A percentile compares a stretch with the other conserved stretches of the same genome.
Conservation (phyloP, 2,329 filamentous ascomycete species). For the Akanthomyces lecanii region DNA sequence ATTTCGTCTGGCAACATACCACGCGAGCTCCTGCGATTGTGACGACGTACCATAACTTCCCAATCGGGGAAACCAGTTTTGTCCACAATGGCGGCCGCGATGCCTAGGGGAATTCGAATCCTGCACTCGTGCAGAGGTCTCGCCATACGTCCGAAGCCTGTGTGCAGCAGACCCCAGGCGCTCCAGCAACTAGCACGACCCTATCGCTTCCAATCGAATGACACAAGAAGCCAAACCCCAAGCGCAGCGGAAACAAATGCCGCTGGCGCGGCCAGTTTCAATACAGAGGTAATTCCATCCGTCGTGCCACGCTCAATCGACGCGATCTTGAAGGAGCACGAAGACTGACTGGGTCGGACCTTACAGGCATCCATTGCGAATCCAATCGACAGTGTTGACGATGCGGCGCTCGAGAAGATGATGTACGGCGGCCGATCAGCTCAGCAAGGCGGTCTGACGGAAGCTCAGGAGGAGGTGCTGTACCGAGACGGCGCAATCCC, state of each 20-base stretch:
- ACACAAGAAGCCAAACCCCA: slow-evolving; percentile 27
- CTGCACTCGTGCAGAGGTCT: slow-evolving; percentile 29
- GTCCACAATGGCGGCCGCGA: slow-evolving; percentile 8
- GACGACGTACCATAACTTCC: background rate
- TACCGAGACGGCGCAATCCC: slow-evolving; percentile 41
- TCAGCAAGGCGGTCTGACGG: slow-evolving; percentile 33
- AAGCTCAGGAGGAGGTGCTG: slow-evolving; percentile 41
- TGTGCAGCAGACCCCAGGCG: background rate
- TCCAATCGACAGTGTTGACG: slow-evolving; percentile 28
- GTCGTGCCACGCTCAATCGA: background rate
- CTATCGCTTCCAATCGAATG: slow-evolving; percentile 30
- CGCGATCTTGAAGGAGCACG: background rate
- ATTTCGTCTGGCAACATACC: slow-evolving; percentile 2
- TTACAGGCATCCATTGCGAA: slow-evolving; percentile 17
- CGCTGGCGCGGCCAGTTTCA: background rate
- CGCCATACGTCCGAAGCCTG: slow-evolving; percentile 15
- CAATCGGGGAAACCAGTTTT: background rate
- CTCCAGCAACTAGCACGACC: background rate
- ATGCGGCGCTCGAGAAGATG: slow-evolving; percentile 34
- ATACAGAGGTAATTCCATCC: background rate
- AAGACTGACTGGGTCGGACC: slow-evolving; percentile 19
- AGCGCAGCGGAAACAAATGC: slow-evolving; percentile 22
- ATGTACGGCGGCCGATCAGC: slow-evolving; percentile 33
- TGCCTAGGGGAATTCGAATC: slow-evolving; percentile 10
- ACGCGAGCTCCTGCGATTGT: background rate